A percentile compares a stretch with the other conserved stretches of the same genome.
These are phyloP conservation scores for Suillus ampliporus DNA, from an alignment of 768 basidiomycete species.

Conservation along the genomic window DNA sequence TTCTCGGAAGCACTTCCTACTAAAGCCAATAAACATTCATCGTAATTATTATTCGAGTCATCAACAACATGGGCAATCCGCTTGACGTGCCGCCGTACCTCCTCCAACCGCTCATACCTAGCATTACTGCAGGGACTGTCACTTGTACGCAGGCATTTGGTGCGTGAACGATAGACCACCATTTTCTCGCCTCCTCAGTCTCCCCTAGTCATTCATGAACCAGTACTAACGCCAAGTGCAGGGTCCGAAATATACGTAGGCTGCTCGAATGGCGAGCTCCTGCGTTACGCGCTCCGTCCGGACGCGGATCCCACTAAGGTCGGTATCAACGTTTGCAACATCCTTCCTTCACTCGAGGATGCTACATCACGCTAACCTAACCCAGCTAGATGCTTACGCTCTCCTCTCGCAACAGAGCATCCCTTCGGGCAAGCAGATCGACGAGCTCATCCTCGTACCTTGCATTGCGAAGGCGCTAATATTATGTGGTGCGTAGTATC, in stretches of 20 bases:
- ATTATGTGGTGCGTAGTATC: constrained; percentile 64
- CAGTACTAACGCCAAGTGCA: constrained; percentile 29
- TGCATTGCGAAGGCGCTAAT: constrained; percentile 77
- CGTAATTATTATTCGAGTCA: background rate
- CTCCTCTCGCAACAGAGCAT: constrained; percentile 73
- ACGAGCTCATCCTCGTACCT: constrained; percentile 81
- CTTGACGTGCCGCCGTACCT: constrained; percentile 68
- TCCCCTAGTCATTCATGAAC: constrained; percentile 14
- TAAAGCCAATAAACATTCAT: background rate
- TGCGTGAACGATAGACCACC: constrained; percentile 30
- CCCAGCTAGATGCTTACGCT: constrained; percentile 63
- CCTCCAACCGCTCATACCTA: constrained; percentile 52
- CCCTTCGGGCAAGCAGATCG: constrained; percentile 72
- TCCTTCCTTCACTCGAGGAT: background rate
- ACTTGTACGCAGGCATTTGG: constrained; percentile 64
- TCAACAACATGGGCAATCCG: constrained; percentile 30
- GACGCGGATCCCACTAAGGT: constrained; percentile 55
- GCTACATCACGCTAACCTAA: background rate
- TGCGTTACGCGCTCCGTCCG: constrained; percentile 76
- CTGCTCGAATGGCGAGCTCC: constrained; percentile 81
- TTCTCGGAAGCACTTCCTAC: too few relatives aligned
- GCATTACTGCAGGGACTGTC: constrained; percentile 32
- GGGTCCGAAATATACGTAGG: constrained; percentile 89
- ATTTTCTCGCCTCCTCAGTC: constrained; percentile 12
- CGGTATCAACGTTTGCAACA: constrained; percentile 19